Evolutionary conservation across 768 basidiomycete species (phyloP).

Genomic region (Termitomyces sp.): DNA sequence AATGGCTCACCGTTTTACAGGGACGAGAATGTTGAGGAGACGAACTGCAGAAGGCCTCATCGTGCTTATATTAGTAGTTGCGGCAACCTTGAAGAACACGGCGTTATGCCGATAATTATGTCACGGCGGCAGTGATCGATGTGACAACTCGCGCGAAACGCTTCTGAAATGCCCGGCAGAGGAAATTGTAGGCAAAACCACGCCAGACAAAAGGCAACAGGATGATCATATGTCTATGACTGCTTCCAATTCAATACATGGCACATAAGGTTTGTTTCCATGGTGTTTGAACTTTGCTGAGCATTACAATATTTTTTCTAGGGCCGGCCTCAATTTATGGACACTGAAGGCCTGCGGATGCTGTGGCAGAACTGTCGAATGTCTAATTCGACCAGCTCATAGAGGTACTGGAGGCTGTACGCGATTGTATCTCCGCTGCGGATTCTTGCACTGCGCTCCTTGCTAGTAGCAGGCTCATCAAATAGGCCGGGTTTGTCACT

Average conservation of each 20-base stretch:
- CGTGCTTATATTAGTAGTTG: constrained; percentile 2
- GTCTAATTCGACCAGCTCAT: constrained; percentile 45
- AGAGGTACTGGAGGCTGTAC: constrained; percentile 49
- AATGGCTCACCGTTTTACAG: constrained; percentile 72
- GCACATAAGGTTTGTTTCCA: background rate
- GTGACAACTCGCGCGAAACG: background rate
- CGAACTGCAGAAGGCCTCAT: constrained; percentile 75
- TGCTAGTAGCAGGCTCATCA: constrained; percentile 57
- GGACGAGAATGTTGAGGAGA: constrained; percentile 87
- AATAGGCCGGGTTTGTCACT: too few relatives aligned
- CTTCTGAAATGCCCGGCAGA: too few relatives aligned
- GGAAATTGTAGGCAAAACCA: background rate
- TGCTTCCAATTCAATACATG: background rate
- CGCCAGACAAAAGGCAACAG: background rate
- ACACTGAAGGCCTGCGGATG: too few relatives aligned
- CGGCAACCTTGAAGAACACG: background rate
- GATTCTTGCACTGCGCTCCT: constrained; percentile 79
- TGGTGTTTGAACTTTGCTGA: background rate
- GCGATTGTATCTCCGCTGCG: constrained; percentile 47
- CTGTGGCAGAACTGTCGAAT: constrained; percentile 29
- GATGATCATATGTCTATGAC: background rate
- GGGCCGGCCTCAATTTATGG: too few relatives aligned
- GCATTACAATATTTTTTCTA: too few relatives aligned
- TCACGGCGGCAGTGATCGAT: background rate
- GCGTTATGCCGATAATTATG: background rate